These are phyloP conservation scores for Penicillium simplicissimum DNA, from an alignment of 495 filamentous ascomycete genomes.

Conservation along the genomic window DNA sequence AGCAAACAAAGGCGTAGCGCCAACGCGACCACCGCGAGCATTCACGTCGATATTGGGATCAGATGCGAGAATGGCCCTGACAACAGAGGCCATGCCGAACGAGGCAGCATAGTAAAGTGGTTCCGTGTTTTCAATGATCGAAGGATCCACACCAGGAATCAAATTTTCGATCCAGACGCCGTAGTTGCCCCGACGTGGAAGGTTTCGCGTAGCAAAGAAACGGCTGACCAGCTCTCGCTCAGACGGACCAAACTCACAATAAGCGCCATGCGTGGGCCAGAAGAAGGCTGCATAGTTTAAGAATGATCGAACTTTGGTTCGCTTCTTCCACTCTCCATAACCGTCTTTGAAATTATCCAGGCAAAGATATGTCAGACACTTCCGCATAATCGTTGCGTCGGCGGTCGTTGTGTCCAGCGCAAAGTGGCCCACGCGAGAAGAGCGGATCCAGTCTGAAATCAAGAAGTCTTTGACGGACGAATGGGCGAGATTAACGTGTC, in stretches of 20 bases:
- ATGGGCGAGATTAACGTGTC: conserved; percentile 21
- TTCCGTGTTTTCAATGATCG: conserved; percentile 21
- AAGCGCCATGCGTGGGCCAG: conserved; percentile 19
- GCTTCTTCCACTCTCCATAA: conserved; percentile 1
- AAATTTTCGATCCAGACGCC: conserved; percentile 23
- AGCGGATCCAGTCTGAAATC: conserved; percentile 24
- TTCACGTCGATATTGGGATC: conserved; percentile 23
- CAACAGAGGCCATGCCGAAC: conserved; percentile 25
- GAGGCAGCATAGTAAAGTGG: conserved; percentile 31
- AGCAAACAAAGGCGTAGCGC: conserved; percentile 24
- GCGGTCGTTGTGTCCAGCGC: conserved; percentile 18
- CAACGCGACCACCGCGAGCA: conserved; percentile 25
- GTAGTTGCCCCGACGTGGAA: conserved; percentile 23
- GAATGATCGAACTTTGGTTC: conserved; percentile 2
- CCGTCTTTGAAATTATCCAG: conserved; percentile 24
- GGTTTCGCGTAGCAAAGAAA: conserved; percentile 17
- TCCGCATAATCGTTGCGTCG: conserved; percentile 19
- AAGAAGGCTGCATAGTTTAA: conserved; percentile 20
- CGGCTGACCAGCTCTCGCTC: conserved; percentile 15
- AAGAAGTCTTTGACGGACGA: conserved; percentile 27
- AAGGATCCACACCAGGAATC: background rate
- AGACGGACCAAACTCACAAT: conserved; percentile 1
- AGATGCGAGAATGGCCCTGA: conserved; percentile 22
- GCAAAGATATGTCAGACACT: conserved; percentile 24
- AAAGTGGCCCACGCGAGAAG: conserved; percentile 22